Evolutionary conservation across 2,329 filamentous ascomycete genomes (phyloP).

Genomic region (Decorospora gaudefroyi): DNA sequence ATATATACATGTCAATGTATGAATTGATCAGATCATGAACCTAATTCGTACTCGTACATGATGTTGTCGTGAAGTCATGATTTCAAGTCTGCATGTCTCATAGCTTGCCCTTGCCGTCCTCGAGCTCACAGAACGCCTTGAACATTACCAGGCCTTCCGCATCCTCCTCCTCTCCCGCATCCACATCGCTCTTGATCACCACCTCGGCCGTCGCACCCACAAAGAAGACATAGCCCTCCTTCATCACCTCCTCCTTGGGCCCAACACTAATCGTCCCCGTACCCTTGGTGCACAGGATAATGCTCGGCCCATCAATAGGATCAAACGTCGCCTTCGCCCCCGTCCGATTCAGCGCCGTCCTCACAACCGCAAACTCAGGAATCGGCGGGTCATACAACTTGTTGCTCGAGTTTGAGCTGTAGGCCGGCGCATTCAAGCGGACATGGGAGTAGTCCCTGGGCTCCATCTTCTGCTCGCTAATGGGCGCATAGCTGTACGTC

Average conservation of each 20-base stretch:
- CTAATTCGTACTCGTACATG: too few species aligned
- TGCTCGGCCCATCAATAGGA: slow-evolving; percentile 82
- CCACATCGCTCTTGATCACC: slow-evolving; percentile 69
- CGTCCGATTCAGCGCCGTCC: slow-evolving; percentile 69
- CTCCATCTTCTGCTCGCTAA: slow-evolving; percentile 90
- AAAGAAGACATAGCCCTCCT: slow-evolving; percentile 58
- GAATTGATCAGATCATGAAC: background rate
- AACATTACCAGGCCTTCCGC: slow-evolving; percentile 78
- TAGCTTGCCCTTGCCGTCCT: slow-evolving; percentile 38
- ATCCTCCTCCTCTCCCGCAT: slow-evolving; percentile 40
- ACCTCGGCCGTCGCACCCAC: slow-evolving; percentile 87
- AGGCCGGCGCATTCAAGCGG: slow-evolving; percentile 78
- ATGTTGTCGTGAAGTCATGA: background rate
- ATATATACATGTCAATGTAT: background rate
- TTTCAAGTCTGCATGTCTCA: slow-evolving; percentile 9
- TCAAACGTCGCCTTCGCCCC: slow-evolving; percentile 89
- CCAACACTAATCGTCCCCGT: slow-evolving; percentile 84
- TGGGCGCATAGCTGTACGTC: slow-evolving; percentile 94
- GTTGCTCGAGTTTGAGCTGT: slow-evolving; percentile 73
- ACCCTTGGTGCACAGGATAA: slow-evolving; percentile 87
- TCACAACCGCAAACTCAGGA: slow-evolving; percentile 90
- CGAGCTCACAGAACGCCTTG: slow-evolving; percentile 89
- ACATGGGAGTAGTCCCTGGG: slow-evolving; percentile 85
- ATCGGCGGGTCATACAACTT: slow-evolving; percentile 93
- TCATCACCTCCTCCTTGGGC: slow-evolving; percentile 71